Percentiles rank a stretch among this genome's conserved stretches.
Conservation (phyloP, 805 yeast genomes). For the Candida maltosa region DNA sequence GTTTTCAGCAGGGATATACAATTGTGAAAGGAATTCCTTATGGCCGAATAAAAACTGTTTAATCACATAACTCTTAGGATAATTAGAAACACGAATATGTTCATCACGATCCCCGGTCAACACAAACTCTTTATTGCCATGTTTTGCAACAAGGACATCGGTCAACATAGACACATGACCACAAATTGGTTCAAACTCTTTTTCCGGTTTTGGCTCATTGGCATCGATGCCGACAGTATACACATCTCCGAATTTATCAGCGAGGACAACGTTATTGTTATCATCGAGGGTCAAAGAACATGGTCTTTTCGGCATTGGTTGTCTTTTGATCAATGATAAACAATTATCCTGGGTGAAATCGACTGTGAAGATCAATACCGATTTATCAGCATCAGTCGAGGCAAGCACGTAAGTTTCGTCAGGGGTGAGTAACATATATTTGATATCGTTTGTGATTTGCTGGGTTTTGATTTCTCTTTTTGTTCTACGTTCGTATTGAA, state of each 20-base stretch:
- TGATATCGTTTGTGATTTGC: conserved; percentile 58
- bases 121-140: conserved; percentile 46
- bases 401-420: conserved; percentile 55
- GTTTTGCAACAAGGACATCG: conserved; percentile 49
- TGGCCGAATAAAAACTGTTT: conserved; percentile 88
- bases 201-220: conserved; percentile 36
- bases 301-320: conserved; percentile 89
- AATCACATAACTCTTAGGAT: conserved; percentile 74
- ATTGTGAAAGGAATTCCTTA: conserved; percentile 69
- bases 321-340: conserved; percentile 58
- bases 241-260: conserved; percentile 97
- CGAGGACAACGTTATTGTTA: conserved; percentile 56
- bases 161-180: conserved; percentile 98
- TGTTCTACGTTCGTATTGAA: conserved; percentile 45
- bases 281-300: conserved; percentile 64
- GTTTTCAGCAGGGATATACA: conserved; percentile 55
- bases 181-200: conserved; percentile 59
- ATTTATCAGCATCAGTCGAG: conserved; percentile 81
- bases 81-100: conserved; percentile 81
- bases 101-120: conserved; percentile 93
- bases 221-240: conserved; percentile 52
- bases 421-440: conserved; percentile 54
- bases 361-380: conserved; percentile 59
- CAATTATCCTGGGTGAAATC: conserved; percentile 35
- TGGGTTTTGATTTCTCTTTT: conserved; percentile 26